phyloP scores from a whole-genome alignment of 306 rosid genomes.

The Sicyos baderoa region DNA sequence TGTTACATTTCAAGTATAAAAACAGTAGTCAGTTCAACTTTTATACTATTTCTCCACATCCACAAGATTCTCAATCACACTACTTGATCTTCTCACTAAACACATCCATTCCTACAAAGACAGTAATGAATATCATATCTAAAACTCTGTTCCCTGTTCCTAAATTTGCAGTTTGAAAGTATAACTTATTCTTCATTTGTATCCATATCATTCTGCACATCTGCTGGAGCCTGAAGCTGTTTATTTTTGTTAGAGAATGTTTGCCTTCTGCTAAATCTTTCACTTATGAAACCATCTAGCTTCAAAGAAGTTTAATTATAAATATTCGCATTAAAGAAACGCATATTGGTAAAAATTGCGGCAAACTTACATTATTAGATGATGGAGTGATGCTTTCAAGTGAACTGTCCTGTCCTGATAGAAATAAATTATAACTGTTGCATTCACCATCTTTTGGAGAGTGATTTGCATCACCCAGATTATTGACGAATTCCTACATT shows the following conservation, averaged over 20 bases:
- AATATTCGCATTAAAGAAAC: not conserved
- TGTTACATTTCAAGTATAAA: not conserved
- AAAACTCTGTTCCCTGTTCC: not conserved
- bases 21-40: not conserved
- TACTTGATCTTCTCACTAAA: conserved; percentile 6
- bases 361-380: conserved; percentile 54
- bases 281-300: not conserved
- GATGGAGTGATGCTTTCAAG: conserved; percentile 39
- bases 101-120: not conserved
- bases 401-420: conserved; percentile 59
- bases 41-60: not conserved
- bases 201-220: not conserved
- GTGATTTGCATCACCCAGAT: conserved; percentile 24
- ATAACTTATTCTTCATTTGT: not conserved
- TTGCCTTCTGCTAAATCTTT: not conserved
- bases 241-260: not conserved
- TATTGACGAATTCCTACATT: conserved; percentile 34
- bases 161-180: not conserved
- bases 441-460: conserved; percentile 39
- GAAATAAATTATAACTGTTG: conserved; percentile 47
- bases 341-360: not conserved
- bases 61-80: not conserved
- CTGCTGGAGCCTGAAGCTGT: not conserved
- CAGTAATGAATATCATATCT: not conserved
- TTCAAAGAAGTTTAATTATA: conserved; percentile 1